Percentiles rank a stretch among this genome's conserved stretches.
Evolutionary conservation across 306 rosid genomes (phyloP).

Genomic region (Corylus avellana): DNA sequence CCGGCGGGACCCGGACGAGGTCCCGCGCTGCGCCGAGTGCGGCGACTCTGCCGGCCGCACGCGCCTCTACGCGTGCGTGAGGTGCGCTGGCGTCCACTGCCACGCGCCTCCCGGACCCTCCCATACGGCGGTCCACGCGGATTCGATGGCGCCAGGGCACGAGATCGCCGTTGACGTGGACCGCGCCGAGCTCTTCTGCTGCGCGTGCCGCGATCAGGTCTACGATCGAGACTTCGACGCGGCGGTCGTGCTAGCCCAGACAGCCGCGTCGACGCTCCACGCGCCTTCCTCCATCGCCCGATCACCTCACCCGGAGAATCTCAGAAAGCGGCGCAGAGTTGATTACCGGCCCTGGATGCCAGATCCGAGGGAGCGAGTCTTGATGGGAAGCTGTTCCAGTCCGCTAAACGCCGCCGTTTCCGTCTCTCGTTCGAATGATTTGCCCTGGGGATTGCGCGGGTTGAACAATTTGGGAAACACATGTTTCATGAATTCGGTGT

Average conservation of each 20-base stretch:
- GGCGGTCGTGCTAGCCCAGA: slow-evolving; percentile 74
- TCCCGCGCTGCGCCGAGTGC: slow-evolving; percentile 65
- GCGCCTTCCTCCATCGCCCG: slow-evolving; percentile 36
- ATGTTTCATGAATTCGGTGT: slow-evolving; percentile 91
- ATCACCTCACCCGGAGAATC: slow-evolving; percentile 65
- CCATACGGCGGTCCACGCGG: slow-evolving; percentile 79
- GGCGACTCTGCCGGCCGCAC: slow-evolving; percentile 45
- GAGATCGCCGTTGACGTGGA: slow-evolving; percentile 92
- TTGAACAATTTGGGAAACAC: slow-evolving; percentile 87
- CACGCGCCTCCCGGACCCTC: slow-evolving; percentile 49
- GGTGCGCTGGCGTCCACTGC: slow-evolving; percentile 76
- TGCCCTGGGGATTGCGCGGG: slow-evolving; percentile 87
- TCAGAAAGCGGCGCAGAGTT: slow-evolving; percentile 74
- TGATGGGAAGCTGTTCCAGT: slow-evolving; percentile 54
- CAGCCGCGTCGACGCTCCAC: slow-evolving; percentile 54
- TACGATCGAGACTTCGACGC: slow-evolving; percentile 93
- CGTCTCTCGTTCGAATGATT: slow-evolving; percentile 25
- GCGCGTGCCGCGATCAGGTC: slow-evolving; percentile 84
- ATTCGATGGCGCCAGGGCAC: slow-evolving; percentile 65
- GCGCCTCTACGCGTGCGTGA: slow-evolving; percentile 69
- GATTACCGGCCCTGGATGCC: slow-evolving; percentile 80
- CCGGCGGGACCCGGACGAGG: slow-evolving; percentile 72
- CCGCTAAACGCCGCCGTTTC: slow-evolving; percentile 34
- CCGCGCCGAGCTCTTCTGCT: slow-evolving; percentile 94
- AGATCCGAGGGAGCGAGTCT: slow-evolving; percentile 57